Base-by-base conservation (phyloP, 2,329 filamentous ascomycete species). In the Trichophyton rubrum region DNA sequence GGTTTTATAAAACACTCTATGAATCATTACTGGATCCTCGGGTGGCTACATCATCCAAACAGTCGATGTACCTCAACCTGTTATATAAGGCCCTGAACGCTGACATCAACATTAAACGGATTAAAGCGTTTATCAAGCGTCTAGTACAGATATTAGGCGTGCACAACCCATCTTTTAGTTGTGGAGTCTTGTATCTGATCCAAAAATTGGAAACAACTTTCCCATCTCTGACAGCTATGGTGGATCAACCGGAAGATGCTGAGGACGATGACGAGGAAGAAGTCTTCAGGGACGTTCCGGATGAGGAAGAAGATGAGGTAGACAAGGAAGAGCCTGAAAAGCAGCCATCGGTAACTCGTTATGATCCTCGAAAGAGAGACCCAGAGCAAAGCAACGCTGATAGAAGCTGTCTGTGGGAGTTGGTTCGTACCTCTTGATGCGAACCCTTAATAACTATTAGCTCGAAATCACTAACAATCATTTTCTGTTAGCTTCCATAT, bases 101-200 rank as follows among this genome's bases (percentile, higher is more conserved):
- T 40, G 93, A 99, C 68, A 77, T 92, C n/a, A 93, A 91, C 71
- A 83, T 89, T 62, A 90, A 91, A 66, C 85, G 93, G 40, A 89
- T 97, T 61, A 95, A 97, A 75, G 93, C 93, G 1, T 99, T 99
- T 69, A 86, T 91, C 49, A 99, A 99, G 78, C 84, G 93, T 63
- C 83, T 99, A 73, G 78, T 97, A 51, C 93, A 99, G 72, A 80
- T 95, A 45, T 80, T 95, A 22, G 87, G 87, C 22, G 76, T 99
- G 67, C 93, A 99, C 70, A 90, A 97, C 64, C 89, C 93, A 7
- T 84, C 92, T 0, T 99, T 99, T 70, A 85, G 90, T 55, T 96
- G 91, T 68, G 92, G 92, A 66, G 84, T 95, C n/a, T 80, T 99
- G 20, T 97, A 93, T 70, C 81, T 99, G 41, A 80, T 97, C 47